Evolutionary conservation across 2,329 filamentous ascomycete species (phyloP).

Genomic region (Clarireedia paspali): DNA sequence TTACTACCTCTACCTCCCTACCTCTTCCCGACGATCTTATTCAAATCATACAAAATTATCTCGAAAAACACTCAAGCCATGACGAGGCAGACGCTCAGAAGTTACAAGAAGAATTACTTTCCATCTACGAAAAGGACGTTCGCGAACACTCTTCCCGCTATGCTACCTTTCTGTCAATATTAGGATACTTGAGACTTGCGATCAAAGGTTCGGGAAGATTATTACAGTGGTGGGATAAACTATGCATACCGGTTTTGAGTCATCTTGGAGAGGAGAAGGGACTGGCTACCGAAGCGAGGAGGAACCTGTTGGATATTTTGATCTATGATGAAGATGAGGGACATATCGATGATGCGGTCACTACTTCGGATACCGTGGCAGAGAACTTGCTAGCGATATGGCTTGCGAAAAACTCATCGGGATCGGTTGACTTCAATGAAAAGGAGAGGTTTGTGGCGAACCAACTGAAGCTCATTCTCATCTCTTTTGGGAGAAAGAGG

Average conservation of each 20-base stretch:
- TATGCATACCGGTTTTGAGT: conserved; percentile 49
- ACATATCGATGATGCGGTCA: conserved; percentile 37
- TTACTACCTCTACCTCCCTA: conserved; percentile 38
- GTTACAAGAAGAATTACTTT: conserved; percentile 64
- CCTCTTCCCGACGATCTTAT: conserved; percentile 61
- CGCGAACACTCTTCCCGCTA: conserved; percentile 47
- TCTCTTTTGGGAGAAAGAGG: conserved; percentile 52
- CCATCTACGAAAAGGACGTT: conserved; percentile 59
- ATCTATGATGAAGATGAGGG: conserved; percentile 53
- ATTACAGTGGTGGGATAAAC: conserved; percentile 64
- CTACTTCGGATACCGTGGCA: conserved; percentile 42
- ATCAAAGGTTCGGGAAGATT: conserved; percentile 56
- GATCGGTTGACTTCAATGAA: conserved; percentile 34
- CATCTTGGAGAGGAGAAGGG: conserved; percentile 53
- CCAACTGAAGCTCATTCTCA: conserved; percentile 38
- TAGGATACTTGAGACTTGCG: conserved; percentile 56
- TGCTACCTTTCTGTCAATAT: conserved; percentile 60
- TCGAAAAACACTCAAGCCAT: conserved; percentile 57
- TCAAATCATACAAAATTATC: conserved; percentile 56
- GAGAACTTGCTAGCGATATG: conserved; percentile 49
- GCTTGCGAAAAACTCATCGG: conserved; percentile 39
- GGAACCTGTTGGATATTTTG: conserved; percentile 57
- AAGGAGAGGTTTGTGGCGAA: conserved; percentile 38
- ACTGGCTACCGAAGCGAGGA: conserved; percentile 55
- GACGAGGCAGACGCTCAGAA: conserved; percentile 64